Evolutionary conservation across 2,329 filamentous ascomycete species (phyloP).

Genomic region (Leptographium procerum): DNA sequence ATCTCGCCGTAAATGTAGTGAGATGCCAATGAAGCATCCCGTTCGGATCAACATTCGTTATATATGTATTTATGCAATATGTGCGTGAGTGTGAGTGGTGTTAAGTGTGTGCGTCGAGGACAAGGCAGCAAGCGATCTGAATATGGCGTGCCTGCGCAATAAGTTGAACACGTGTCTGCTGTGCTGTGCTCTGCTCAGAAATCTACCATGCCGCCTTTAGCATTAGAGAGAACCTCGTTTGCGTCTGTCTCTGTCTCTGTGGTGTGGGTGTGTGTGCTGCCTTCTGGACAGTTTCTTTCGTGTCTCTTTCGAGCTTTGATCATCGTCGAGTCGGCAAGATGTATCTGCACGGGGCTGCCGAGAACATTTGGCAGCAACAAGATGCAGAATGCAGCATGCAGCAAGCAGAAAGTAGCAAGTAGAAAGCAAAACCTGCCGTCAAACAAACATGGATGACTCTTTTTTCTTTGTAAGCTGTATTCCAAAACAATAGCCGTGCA

Average conservation of each 20-base stretch:
- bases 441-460: background rate
- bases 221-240: no score
- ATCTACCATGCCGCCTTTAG: background rate
- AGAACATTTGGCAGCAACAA: no score
- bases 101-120: no score
- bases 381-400: no score
- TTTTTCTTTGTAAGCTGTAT: background rate
- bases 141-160: background rate
- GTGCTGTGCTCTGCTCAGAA: background rate
- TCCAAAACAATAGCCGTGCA: background rate
- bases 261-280: background rate
- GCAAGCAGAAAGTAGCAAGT: no score
- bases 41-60: background rate
- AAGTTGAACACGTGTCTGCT: background rate
- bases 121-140: no score
- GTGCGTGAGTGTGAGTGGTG: background rate
- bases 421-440: no score
- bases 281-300: no score
- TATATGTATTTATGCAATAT: background rate
- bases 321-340: no score
- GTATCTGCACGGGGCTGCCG: no score
- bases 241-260: background rate
- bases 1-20: background rate
- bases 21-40: background rate
- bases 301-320: no score